Base-by-base conservation (phyloP, 306 rosid species). In the Dryas drummondii region DNA sequence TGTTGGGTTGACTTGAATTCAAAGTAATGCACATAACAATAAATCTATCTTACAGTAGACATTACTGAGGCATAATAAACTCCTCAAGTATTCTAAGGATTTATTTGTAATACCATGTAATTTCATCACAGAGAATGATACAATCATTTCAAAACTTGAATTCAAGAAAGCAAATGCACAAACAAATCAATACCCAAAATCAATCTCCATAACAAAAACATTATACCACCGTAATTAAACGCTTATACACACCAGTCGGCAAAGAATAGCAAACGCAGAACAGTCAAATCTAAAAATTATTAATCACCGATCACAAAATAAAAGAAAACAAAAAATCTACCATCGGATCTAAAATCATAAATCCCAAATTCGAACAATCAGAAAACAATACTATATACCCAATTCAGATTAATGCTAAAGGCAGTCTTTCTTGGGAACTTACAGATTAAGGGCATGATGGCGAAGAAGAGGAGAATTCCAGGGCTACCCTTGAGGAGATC, bases 401-500 rank as follows among this genome's bases (percentile, higher is more conserved):
- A 41, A 19, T 1, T 15, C 3, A 53, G 57, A 37, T 6, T 13
- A 13, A 61, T 61, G 66, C 66, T 12, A 55, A 8, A 32, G 27
- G 15, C 0, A 7, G 50, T 45, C 26, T 17, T 37, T 2, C 15
- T 37, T 40, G 4, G 74, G 9, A 9, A 77, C 96, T 13, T 81
- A 94, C 98, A 90, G 62, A 91, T 8, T 62, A 93, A 82, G 44
- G 98, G 98, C 45, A 93, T 89, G 81, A 93, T 82, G 81, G 89
- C 53, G 83, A 93, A 79, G 88, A 93, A 73, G 79, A 93, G 79
- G 50, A 93, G 91, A 54, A 91, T 87, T 55, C 86, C 85, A 16
- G 97, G 81, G 76, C 84, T 91, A 9, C 88, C 96, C n/a, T 76
- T 81, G 61, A 93, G 97, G 61, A 93, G 93, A 68, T 89, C 88